phyloP scores from a whole-genome alignment of 1,139 yeast species.

The Yamadazyma conglobata region DNA sequence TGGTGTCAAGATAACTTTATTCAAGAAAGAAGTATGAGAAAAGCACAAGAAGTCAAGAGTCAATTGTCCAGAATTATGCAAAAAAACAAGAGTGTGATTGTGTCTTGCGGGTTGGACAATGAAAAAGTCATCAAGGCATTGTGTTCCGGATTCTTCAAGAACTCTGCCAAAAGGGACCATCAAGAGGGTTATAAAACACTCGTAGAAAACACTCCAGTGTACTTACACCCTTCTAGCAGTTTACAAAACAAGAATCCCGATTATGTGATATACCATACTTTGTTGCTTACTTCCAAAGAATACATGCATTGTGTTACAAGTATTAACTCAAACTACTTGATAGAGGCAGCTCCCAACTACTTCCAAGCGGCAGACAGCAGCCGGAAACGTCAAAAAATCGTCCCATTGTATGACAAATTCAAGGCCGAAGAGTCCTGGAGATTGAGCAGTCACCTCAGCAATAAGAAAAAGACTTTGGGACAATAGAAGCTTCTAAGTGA shows the following conservation, averaged over 20 bases:
- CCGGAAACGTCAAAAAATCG: slow-evolving; percentile 43
- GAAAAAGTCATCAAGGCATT: slow-evolving; percentile 68
- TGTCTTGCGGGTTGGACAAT: slow-evolving; percentile 60
- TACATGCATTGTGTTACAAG: slow-evolving; percentile 87
- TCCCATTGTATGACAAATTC: slow-evolving; percentile 62
- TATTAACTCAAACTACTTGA: slow-evolving; percentile 82
- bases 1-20: slow-evolving; percentile 86
- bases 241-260: slow-evolving; percentile 71
- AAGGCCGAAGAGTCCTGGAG: slow-evolving; percentile 47
- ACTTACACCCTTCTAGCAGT: slow-evolving; percentile 86
- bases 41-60: slow-evolving; percentile 75
- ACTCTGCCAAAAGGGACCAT: slow-evolving; percentile 75
- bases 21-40: slow-evolving; percentile 73
- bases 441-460: slow-evolving; percentile 34
- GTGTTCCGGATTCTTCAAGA: slow-evolving; percentile 85
- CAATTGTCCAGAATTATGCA: slow-evolving; percentile 67
- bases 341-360: slow-evolving; percentile 82
- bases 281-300: slow-evolving; percentile 78
- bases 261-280: slow-evolving; percentile 79
- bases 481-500: no score
- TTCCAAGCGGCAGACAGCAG: slow-evolving; percentile 56
- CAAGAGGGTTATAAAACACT: slow-evolving; percentile 67
- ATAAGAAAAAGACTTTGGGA: slow-evolving; percentile 30
- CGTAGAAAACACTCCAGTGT: slow-evolving; percentile 73
- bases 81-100: slow-evolving; percentile 47